Evolutionary conservation across 352 stramenopile genomes (phyloP).

Genomic region (Phytopythium aichiense): DNA sequence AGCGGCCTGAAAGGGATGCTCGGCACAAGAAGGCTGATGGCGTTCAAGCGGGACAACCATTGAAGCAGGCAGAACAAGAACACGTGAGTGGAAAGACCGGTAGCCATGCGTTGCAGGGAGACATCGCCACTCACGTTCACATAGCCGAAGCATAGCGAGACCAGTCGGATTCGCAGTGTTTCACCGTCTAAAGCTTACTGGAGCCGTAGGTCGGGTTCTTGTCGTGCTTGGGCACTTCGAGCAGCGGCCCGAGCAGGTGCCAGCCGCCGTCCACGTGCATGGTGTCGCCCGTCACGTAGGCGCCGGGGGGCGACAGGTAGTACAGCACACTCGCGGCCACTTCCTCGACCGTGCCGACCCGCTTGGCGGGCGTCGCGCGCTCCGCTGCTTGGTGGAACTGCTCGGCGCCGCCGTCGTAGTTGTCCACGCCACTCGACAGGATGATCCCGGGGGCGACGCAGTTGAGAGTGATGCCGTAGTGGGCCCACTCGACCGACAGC

Average conservation of each 20-base stretch:
- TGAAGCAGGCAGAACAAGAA: no score
- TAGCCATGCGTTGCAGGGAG: no score
- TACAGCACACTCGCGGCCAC: conserved; percentile 78
- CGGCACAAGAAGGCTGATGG: no score
- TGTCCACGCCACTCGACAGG: conserved; percentile 72
- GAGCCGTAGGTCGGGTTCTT: conserved; percentile 83
- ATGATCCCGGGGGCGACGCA: conserved; percentile 90
- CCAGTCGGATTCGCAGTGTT: no score
- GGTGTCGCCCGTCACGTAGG: conserved; percentile 89
- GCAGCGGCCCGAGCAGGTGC: conserved; percentile 50
- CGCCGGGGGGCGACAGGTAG: conserved; percentile 83
- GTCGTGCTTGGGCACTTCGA: conserved; percentile 75
- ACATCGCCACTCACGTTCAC: no score
- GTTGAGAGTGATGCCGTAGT: conserved; percentile 90
- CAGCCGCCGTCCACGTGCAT: conserved; percentile 88
- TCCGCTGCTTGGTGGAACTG: conserved; percentile 82
- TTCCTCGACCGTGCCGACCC: conserved; percentile 89
- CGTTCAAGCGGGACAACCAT: no score
- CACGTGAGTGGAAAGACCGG: no score
- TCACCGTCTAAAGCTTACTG: conserved; percentile 41
- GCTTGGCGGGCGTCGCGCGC: conserved; percentile 76
- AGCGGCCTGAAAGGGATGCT: no score
- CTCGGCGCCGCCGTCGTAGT: conserved; percentile 88
- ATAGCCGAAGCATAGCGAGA: no score
- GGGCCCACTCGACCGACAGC: conserved; percentile 92